Evolutionary conservation across 2,329 filamentous ascomycete genomes (phyloP), one percentile per base, ranked within the genome.

Genomic region (Monilinia laxa): DNA sequence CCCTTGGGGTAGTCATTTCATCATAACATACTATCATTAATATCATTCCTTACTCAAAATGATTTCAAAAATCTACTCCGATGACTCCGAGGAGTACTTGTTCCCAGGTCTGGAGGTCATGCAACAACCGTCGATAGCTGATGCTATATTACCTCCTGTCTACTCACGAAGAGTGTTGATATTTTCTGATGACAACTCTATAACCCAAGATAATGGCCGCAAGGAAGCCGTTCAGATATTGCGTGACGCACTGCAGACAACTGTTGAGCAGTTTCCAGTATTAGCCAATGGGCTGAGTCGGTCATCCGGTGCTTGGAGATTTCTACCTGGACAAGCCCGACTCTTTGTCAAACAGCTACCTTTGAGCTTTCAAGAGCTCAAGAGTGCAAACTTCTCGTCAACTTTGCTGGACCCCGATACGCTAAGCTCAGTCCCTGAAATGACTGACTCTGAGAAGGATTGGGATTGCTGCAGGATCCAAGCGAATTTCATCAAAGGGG

Each of bases 391-490:
- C 16, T 56, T 56, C 20, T 56, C 54, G 9, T 57, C 55, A 4
- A 57, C 5, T 18, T n/a, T 57, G 4, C 23, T 57, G 7, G 23
- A 42, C 4, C 2, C 2, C 25, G 38, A 57, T 7, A 35, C 16
- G 0, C 55, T 57, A 12, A 57, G 35, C 23, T 56, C 54, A n/a
- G 20, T 56, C 16, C 31, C 35, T 14, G n/a, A 40, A 20, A 40
- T 40, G 35, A 20, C 11, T n/a, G 35, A 56, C 35, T 56, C 23
- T 16, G 54, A 56, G 38, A 56, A 56, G 23, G 35, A 56, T 40
- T 56, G 35, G 35, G 54, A 56, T 56, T 56, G 54, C 35, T 56
- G 54, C n/a, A 40, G 35, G 23, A 56, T 56, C 38, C 54, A 56
- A 6, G 54, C 54, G 14, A 56, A 56, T 23, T 56, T 56, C 16